Base-by-base conservation (phyloP, 306 rosid species). In the Quercus bicolor region DNA sequence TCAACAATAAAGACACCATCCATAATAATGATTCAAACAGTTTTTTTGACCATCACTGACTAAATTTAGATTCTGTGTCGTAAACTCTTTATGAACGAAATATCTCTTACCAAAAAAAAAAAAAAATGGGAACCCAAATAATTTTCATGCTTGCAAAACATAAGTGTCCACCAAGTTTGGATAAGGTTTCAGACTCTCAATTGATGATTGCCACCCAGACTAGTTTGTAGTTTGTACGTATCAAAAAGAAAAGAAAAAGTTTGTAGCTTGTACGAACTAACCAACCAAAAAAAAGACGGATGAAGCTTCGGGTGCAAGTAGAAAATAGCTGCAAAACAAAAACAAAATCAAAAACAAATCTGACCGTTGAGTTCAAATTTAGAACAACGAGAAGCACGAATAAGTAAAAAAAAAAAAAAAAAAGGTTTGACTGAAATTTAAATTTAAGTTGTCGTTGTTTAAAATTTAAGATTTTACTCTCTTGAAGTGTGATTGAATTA, bases 331-430 rank as follows among this genome's bases (percentile, higher is more conserved):
- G 72, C 72, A n/a, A 68, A 34, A 34, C 28, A 59, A 73, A 62
- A 40, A 37, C 43, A 1, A 37, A 37, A 37, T 8, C 12, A 40
- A 40, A 40, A 8, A 40, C 3, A 40, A 28, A 48, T 76, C 79
- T 48, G 79, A 76, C 79, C 73, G 79, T 76, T 76, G 62, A 76
- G 79, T 76, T 76, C 53, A 76, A 76, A 76, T 76, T 76, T 76
- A 6, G 24, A 19, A 64, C 64, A 48, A 10, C 64, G 61, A 48
- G 70, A n/a, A 66, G 21, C 23, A 34, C 26, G 12, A 2, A 18
- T 14, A 23, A 18, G 5, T 45, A 5, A 5, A 28, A 15, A n/a
- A 3, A 8, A 21, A 74, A 14, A 11, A n/a, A n/a, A 2, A 12
- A 8, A 8, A 40, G 2, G 3, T 0, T 40, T 40, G 1, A 8